Evolutionary conservation across 108 stramenopile genomes (phyloP).

Genomic region (Cyclostephanos tholiformis): DNA sequence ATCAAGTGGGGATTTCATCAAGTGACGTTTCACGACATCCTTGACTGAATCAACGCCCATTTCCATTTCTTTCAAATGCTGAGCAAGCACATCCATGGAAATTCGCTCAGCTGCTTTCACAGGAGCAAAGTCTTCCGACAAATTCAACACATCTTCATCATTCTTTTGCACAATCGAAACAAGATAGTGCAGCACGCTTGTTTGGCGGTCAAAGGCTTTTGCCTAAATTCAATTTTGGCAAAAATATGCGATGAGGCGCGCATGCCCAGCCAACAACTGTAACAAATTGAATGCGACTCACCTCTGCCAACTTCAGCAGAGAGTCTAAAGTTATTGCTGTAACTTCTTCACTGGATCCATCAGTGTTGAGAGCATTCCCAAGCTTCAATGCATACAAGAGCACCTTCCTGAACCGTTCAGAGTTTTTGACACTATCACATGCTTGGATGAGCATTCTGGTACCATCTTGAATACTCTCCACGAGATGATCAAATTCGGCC

Average conservation of each 20-base stretch:
- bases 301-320: constrained; percentile 41
- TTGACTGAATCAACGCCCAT: constrained; percentile 31
- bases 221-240: constrained; percentile 16
- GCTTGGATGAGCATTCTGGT: constrained; percentile 48
- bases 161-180: constrained; percentile 53
- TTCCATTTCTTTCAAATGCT: constrained; percentile 30
- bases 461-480: constrained; percentile 37
- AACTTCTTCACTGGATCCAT: constrained; percentile 37
- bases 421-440: constrained; percentile 43
- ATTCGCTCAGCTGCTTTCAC: constrained; percentile 50
- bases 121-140: constrained; percentile 46
- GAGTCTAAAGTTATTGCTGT: constrained; percentile 50
- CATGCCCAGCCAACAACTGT: background rate
- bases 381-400: constrained; percentile 46
- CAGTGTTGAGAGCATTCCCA: constrained; percentile 51
- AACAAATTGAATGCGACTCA: constrained; percentile 4
- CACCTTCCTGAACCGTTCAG: constrained; percentile 47
- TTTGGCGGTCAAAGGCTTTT: constrained; percentile 52
- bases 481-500: constrained; percentile 45
- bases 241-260: background rate
- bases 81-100: constrained; percentile 43
- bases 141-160: constrained; percentile 45
- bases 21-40: constrained; percentile 26
- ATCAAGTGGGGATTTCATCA: constrained; percentile 1
- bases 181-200: constrained; percentile 51